A percentile compares a stretch with the other conserved stretches of the same genome.
Conservation (phyloP, 495 filamentous ascomycete genomes). For the Elasticomyces elasticus region DNA sequence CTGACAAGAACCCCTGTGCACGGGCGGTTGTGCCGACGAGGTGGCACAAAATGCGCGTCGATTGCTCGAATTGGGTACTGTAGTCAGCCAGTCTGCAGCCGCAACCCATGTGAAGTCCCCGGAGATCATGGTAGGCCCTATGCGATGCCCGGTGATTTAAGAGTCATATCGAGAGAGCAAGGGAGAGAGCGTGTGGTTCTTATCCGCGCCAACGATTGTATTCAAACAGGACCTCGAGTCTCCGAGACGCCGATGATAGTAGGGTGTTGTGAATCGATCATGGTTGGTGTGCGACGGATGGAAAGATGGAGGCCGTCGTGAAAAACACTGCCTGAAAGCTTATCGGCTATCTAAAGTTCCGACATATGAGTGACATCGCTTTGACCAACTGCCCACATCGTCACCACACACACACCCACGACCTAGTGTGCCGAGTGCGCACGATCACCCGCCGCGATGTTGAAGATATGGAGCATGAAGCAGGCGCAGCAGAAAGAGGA, state of each 20-base stretch:
- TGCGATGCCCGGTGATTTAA: no score
- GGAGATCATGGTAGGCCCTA: no score
- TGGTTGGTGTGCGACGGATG: no score
- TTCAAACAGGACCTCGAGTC: no score
- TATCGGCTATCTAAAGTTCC: background rate
- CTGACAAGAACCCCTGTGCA: background rate
- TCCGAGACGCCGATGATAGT: no score
- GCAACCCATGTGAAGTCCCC: no score
- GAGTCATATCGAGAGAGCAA: no score
- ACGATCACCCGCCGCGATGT: slow-evolving; percentile 52
- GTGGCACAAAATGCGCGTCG: background rate
- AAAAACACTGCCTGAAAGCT: background rate
- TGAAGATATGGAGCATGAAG: slow-evolving; percentile 99
- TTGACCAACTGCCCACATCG: background rate
- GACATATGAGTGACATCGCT: background rate
- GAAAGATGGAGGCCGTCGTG: no score
- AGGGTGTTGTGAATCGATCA: no score
- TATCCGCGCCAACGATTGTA: no score
- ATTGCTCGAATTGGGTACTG: background rate
- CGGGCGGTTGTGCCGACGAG: background rate
- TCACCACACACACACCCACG: background rate
- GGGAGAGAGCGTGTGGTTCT: no score
- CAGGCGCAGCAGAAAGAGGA: slow-evolving; percentile 86
- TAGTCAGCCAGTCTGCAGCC: no score
- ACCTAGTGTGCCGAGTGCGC: background rate